Conservation (phyloP, 768 basidiomycete species). For the Xerocomus potaroensis region DNA sequence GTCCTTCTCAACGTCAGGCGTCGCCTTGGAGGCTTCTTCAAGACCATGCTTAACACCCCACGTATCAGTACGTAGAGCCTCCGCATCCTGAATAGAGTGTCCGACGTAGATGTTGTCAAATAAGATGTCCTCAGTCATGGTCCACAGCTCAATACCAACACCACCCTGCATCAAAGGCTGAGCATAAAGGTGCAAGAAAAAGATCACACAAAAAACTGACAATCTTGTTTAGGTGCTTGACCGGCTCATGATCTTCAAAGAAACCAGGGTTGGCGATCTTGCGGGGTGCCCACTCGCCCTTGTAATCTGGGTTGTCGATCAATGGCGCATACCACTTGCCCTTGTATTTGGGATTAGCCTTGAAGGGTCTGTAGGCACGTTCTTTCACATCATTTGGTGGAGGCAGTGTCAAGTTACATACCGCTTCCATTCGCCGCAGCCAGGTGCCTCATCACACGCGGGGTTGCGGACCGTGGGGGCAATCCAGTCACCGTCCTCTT, state of each 20-base stretch:
- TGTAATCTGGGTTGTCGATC: slow-evolving; percentile 98
- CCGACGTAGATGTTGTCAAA: slow-evolving; percentile 95
- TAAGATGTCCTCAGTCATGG: slow-evolving; percentile 95
- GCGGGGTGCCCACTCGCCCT: slow-evolving; percentile 88
- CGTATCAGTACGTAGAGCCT: slow-evolving; percentile 78
- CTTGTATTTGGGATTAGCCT: slow-evolving; percentile 93
- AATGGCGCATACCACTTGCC: slow-evolving; percentile 96
- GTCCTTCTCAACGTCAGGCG: slow-evolving; percentile 43
- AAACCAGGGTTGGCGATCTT: slow-evolving; percentile 88
- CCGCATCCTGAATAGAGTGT: slow-evolving; percentile 83
- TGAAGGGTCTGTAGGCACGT: slow-evolving; percentile 54
- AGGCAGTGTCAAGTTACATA: slow-evolving; percentile 23
- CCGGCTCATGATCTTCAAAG: slow-evolving; percentile 84
- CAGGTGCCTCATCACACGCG: slow-evolving; percentile 82
- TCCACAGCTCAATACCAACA: slow-evolving; percentile 98
- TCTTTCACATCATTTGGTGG: not conserved
- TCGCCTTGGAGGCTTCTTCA: slow-evolving; percentile 53
- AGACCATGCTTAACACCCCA: slow-evolving; percentile 86
- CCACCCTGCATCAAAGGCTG: slow-evolving; percentile 56
- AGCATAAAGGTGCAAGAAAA: not conserved
- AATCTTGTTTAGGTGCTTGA: slow-evolving; percentile 82
- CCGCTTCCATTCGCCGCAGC: slow-evolving; percentile 94
- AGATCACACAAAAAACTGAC: slow-evolving; percentile 38
- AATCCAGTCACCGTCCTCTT: slow-evolving; percentile 99
- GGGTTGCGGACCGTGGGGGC: slow-evolving; percentile 88